Percentiles rank a stretch among this genome's conserved stretches.
Evolutionary conservation across 73 alveolate genomes (phyloP).

Genomic region (Stentor roeselii): DNA sequence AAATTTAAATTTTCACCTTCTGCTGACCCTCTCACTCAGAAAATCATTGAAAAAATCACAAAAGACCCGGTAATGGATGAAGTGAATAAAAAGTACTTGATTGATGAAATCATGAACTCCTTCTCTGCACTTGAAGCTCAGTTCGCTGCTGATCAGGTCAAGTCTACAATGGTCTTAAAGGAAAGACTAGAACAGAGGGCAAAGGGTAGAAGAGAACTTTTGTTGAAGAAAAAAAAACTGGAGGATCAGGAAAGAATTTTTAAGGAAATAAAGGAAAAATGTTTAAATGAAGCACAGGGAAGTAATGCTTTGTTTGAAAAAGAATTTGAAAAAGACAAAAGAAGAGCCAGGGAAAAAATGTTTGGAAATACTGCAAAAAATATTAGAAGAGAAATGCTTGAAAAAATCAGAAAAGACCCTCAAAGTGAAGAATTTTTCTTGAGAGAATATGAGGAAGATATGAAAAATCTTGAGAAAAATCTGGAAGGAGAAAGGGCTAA

Average conservation of each 20-base stretch:
- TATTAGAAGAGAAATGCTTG: background rate
- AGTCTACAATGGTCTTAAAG: background rate
- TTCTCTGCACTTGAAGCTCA: background rate
- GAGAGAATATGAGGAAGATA: background rate
- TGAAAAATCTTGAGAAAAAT: background rate
- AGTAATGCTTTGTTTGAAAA: background rate
- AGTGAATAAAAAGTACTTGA: background rate
- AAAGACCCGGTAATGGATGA: background rate
- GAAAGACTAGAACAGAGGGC: background rate
- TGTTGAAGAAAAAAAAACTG: background rate
- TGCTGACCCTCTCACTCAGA: background rate
- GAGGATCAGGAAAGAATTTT: background rate
- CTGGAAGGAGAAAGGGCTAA: background rate
- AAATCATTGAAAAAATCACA: background rate
- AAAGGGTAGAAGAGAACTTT: background rate
- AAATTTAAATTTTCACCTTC: too few relatives aligned
- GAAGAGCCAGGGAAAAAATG: background rate
- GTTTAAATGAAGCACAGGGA: background rate
- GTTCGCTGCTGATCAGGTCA: background rate
- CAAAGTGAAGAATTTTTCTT: background rate
- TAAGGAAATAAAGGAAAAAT: background rate
- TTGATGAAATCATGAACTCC: background rate
- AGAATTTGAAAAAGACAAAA: background rate
- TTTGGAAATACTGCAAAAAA: background rate
- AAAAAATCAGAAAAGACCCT: background rate